These are phyloP conservation scores for Colletotrichum destructivum DNA, from an alignment of 2,329 filamentous ascomycete genomes.

Conservation along the genomic window DNA sequence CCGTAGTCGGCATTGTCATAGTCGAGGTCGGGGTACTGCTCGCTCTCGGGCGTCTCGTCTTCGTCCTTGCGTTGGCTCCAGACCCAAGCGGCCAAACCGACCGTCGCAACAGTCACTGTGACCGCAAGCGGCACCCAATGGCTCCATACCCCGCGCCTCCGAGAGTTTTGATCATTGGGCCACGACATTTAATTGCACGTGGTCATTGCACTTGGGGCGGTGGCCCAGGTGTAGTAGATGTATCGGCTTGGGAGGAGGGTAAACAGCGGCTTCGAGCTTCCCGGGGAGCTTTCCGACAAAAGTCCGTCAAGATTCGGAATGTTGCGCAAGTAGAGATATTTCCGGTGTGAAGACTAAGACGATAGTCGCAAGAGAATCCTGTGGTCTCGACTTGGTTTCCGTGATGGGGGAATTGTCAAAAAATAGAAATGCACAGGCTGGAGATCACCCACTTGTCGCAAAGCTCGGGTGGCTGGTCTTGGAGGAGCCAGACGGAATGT, in stretches of 20 bases:
- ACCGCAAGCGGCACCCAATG: constrained; percentile 93
- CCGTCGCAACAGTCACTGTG: constrained; percentile 89
- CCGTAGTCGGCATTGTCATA: constrained; percentile 66
- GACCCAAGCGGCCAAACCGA: constrained; percentile 90
- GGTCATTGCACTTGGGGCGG: constrained; percentile 40
- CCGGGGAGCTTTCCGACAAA: background rate
- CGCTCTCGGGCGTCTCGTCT: constrained; percentile 76
- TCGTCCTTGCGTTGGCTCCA: constrained; percentile 90
- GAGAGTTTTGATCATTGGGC: constrained; percentile 74
- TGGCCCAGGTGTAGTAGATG: constrained; percentile 21
- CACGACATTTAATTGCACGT: constrained; percentile 67
- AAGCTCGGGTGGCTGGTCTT: constrained; percentile 42
- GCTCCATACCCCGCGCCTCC: constrained; percentile 74
- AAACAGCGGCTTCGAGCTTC: constrained; percentile 12
- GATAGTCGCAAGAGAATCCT: constrained; percentile 5
- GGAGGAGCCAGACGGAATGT: constrained; percentile 22
- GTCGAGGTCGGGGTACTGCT: constrained; percentile 66
- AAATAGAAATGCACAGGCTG: constrained; percentile 27
- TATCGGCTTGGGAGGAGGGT: constrained; percentile 5
- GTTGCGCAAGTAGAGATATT: background rate
- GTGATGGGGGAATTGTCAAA: constrained; percentile 12
- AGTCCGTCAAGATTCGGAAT: background rate
- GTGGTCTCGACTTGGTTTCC: background rate
- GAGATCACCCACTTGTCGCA: constrained; percentile 38
- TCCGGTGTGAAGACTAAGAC: background rate